Base-by-base conservation (phyloP, 2,329 filamentous ascomycete genomes). In the Hawksworthiomyces lignivorus region DNA sequence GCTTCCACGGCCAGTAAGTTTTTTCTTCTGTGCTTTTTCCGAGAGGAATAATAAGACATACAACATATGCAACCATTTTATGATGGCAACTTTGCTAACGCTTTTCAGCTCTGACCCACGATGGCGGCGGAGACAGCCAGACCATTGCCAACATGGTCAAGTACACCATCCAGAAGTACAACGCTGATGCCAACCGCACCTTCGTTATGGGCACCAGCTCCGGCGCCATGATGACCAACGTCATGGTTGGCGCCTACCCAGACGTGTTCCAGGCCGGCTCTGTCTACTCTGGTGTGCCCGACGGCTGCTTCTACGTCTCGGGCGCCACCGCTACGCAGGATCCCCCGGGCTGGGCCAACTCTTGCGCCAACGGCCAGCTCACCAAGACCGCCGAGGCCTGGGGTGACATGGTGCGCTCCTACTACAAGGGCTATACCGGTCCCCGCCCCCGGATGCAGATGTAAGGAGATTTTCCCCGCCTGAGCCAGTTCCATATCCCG, bases 101-200 rank as follows among this genome's bases (percentile, higher is more conserved):
- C 2, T 26, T 12, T 12, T 26, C 12, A 26, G 17, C 69, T 0
- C 59, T 76, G 7, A 69, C 65, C 3, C 72, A 72, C 47, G 59
- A 69, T 37, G 72, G 72, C 11, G 72, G 71, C 5, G 69, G 68
- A 12, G 68, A 73, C 49, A 69, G 64, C 45, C 67, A 67, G 35
- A 62, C 64, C 4, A 73, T 77, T 36, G 70, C 65, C 28, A 72
- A 69, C 52, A 76, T 77, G 73, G 70, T 74, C 45, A 62, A 60
- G 26, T 74, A 69, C 48, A 58, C 69, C 4, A 34, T 36, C 21
- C 17, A 24, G 12, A 41, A 38, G 30, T 41, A 41, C 34, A 14
- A 22, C n/a, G 34, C 28, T 17, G 43, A 45, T 20, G 21, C 34
- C 28, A 59, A 54, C 41, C 64, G 62, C 39, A 67, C 75, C 2